phyloP scores from a whole-genome alignment of 2,329 filamentous ascomycete genomes.

The Diplodia intermedia region DNA sequence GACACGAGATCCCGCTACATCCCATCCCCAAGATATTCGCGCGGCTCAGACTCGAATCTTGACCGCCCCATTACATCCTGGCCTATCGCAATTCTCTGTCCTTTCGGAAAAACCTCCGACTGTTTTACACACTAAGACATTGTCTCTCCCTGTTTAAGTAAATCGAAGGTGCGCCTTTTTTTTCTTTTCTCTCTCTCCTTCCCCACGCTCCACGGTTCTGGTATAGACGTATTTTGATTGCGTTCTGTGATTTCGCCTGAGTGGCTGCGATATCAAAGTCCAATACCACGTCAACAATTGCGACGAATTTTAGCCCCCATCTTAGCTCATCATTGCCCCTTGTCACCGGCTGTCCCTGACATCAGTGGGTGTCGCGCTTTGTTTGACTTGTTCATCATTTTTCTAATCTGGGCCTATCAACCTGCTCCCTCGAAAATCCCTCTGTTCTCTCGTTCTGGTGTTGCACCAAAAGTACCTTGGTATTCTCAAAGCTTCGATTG shows the following conservation, averaged over 20 bases:
- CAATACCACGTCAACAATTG: slow-evolving; percentile 17
- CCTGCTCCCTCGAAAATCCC: background rate
- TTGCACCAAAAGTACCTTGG: background rate
- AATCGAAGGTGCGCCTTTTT: background rate
- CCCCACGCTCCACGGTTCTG: background rate
- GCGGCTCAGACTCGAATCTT: background rate
- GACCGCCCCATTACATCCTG: background rate
- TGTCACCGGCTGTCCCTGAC: background rate
- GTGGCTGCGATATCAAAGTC: background rate
- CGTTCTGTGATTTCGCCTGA: background rate
- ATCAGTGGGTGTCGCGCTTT: slow-evolving; percentile 8
- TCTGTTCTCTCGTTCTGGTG: background rate
- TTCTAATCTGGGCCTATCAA: background rate
- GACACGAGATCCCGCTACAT: slow-evolving; percentile 2
- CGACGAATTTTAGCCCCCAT: background rate
- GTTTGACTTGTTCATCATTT: background rate
- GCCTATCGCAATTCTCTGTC: background rate
- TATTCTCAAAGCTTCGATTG: background rate
- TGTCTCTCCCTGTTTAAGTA: background rate
- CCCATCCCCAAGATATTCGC: slow-evolving; percentile 11
- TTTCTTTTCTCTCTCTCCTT: no score
- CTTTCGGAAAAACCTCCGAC: background rate
- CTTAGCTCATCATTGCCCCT: slow-evolving; percentile 4
- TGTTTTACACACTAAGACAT: background rate
- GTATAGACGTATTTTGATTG: background rate